phyloP scores from a whole-genome alignment of 179 eudicot species.

The Patellifolia procumbens region DNA sequence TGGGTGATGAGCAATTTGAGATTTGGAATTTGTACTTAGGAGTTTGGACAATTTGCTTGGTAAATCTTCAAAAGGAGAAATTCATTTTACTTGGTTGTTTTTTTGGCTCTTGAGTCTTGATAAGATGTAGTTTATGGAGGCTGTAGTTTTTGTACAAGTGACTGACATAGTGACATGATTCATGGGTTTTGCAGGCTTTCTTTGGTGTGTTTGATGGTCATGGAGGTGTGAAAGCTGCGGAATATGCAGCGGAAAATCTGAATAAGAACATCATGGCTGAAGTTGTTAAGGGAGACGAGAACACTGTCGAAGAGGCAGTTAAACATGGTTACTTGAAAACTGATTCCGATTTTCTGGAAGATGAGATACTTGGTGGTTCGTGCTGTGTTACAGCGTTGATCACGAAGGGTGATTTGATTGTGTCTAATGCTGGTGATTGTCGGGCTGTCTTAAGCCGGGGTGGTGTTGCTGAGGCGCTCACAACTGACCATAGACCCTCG shows the following conservation, averaged over 20 bases:
- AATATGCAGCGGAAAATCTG: conserved; percentile 64
- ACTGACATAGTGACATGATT: conserved; percentile 9
- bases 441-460: conserved; percentile 80
- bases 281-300: conserved; percentile 32
- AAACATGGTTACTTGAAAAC: conserved; percentile 74
- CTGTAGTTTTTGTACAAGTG: not conserved
- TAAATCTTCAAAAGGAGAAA: no score
- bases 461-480: conserved; percentile 76
- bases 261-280: conserved; percentile 66
- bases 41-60: no score
- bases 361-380: conserved; percentile 64
- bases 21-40: no score
- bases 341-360: conserved; percentile 60
- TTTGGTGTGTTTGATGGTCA: conserved; percentile 97
- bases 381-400: conserved; percentile 85
- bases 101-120: no score
- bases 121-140: not conserved
- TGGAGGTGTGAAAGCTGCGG: conserved; percentile 84
- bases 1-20: not conserved
- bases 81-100: no score
- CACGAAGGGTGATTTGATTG: conserved; percentile 58
- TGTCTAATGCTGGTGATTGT: conserved; percentile 93
- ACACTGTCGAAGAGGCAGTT: conserved; percentile 46
- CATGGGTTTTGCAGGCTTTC: conserved; percentile 54
- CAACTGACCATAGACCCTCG: conserved; percentile 83